Percentiles rank a stretch among this genome's conserved stretches.
These are phyloP conservation scores for Penicillium sp. DNA, from an alignment of 2,329 filamentous ascomycete species.

Conservation along the genomic window DNA sequence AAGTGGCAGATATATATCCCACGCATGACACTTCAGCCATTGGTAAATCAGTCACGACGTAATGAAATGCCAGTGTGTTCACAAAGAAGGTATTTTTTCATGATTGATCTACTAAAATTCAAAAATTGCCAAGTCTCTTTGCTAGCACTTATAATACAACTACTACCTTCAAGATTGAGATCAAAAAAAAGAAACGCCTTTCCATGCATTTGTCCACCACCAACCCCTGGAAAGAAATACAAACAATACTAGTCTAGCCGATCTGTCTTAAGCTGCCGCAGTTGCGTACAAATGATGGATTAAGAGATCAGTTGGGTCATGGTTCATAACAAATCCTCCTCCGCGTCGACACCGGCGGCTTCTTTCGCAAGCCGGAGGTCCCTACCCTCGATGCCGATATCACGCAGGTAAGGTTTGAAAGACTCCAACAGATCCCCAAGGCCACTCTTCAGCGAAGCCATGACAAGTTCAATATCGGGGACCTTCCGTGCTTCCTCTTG, in stretches of 20 bases:
- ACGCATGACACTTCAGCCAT: too few relatives aligned
- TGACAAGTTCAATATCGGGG: constrained; percentile 71
- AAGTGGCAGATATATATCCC: too few relatives aligned
- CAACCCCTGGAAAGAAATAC: constrained; percentile 17
- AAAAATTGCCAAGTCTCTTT: background rate
- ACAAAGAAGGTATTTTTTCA: too few relatives aligned
- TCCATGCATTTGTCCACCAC: constrained; percentile 33
- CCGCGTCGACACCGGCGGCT: constrained; percentile 48
- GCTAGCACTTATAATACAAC: background rate
- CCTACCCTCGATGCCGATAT: constrained; percentile 69
- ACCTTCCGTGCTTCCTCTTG: constrained; percentile 46
- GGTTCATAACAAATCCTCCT: constrained; percentile 24
- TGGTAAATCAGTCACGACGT: too few relatives aligned
- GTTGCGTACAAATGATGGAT: constrained; percentile 14
- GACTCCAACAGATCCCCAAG: constrained; percentile 68
- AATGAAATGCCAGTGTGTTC: too few relatives aligned
- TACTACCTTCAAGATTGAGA: background rate
- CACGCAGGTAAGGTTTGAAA: constrained; percentile 75
- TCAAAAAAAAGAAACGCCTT: constrained; percentile 26
- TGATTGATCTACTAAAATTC: background rate
- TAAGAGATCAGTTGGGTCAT: constrained; percentile 10
- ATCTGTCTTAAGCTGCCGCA: constrained; percentile 1
- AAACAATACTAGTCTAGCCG: constrained; percentile 11
- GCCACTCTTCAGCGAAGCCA: constrained; percentile 66
- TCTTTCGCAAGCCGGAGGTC: constrained; percentile 78